Base-by-base conservation (phyloP, 2,329 filamentous ascomycete genomes). In the Chaetomiaceae sp. region DNA sequence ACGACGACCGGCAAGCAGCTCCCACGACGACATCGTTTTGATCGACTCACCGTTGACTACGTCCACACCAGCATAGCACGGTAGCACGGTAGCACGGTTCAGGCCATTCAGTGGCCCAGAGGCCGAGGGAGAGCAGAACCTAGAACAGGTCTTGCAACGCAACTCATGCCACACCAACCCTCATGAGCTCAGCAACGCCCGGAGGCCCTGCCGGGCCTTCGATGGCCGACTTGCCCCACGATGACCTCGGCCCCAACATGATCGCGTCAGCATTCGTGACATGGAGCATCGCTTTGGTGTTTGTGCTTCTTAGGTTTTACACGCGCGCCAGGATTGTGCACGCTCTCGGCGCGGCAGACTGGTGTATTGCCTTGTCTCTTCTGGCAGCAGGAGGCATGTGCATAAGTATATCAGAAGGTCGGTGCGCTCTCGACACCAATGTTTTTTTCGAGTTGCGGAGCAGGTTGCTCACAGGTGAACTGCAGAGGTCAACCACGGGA, bases 221-320 rank as follows among this genome's bases (percentile, higher is more conserved):
- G 2, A 20, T 25, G 27, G 32, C 37, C 33, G 41, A 53, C 13
- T 14, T 48, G 32, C 25, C 25, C 29, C 50, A 58, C 29, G 32
- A 42, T 14, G 43, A 54, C 32, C 14, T 14, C 16, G 51, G 56
- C 4, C 57, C 58, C 14, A 55, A 51, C 34, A 56, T 67, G 16
- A 44, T 64, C 14, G 61, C 51, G 1, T 55, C 58, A 23, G 46
- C 57, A 1, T 56, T 57, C 18, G 37, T 53, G n/a, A 62, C 59
- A 2, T 61, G 59, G 55, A n/a, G 56, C 2, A 56, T 72, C 18
- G 65, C 69, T 2, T 65, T 63, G 16, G 30, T 66, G 1, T 65
- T 71, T 33, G 66, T 71, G 13, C 51, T 58, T 2, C 37, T 69
- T 34, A 67, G 71, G 5, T 64, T 73, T 38, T 73, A 67, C 50